Evolutionary conservation across 208 protist genomes (phyloP).

Genomic region (Trypanosoma cruzi): DNA sequence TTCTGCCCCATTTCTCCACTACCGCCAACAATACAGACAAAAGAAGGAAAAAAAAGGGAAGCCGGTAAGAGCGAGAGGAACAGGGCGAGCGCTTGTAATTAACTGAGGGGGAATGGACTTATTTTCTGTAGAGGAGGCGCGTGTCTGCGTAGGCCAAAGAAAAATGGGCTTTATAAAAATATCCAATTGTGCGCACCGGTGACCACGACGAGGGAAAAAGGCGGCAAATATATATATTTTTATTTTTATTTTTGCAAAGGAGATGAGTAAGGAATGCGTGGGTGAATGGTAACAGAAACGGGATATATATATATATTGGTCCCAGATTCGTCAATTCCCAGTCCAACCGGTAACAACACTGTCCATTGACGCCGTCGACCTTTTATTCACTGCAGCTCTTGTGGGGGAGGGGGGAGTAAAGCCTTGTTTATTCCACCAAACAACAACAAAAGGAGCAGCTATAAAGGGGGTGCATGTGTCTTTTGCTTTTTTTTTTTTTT

Average conservation of each 20-base stretch:
- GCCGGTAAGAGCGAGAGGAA: background rate
- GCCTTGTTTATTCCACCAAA: background rate
- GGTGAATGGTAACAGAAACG: too few relatives aligned
- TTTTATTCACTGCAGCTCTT: too few relatives aligned
- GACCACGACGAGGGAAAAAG: too few relatives aligned
- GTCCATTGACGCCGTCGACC: too few relatives aligned
- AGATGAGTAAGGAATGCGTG: too few relatives aligned
- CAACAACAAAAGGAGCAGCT: slow-evolving; percentile 14
- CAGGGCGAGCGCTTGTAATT: background rate
- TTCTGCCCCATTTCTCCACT: background rate
- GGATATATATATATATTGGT: too few relatives aligned
- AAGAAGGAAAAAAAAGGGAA: background rate
- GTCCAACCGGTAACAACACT: too few relatives aligned
- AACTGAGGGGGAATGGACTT: background rate
- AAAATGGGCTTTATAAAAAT: background rate
- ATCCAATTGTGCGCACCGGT: too few relatives aligned
- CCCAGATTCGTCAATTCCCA: too few relatives aligned
- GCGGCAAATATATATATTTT: too few relatives aligned
- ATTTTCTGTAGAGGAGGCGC: background rate
- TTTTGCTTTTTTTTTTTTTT: slow-evolving; percentile 2
- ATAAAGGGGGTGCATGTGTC: background rate
- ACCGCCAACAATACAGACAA: background rate
- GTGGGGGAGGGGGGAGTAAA: too few relatives aligned
- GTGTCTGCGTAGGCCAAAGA: slow-evolving; percentile 5
- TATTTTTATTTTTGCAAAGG: too few relatives aligned